These are phyloP conservation scores for Phytophthora ramorum DNA, from an alignment of 352 stramenopile species.

Conservation along the genomic window DNA sequence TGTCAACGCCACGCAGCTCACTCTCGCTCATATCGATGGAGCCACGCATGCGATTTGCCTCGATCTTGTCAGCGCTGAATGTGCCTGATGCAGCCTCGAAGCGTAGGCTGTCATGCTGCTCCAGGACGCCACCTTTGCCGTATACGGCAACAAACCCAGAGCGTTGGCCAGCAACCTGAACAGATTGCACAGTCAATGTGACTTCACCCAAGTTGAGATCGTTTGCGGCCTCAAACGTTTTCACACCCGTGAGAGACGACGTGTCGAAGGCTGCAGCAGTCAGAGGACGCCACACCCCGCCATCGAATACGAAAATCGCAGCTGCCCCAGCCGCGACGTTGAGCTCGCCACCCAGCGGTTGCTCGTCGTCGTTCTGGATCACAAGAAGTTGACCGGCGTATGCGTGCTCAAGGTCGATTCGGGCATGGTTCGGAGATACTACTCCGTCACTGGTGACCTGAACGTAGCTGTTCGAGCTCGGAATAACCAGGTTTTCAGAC, in stretches of 20 bases:
- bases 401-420: conserved; percentile 51
- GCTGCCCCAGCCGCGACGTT: conserved; percentile 55
- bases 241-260: conserved; percentile 62
- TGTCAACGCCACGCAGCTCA: conserved; percentile 70
- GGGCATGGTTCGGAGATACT: conserved; percentile 33
- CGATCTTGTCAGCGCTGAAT: conserved; percentile 53
- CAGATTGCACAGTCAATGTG: conserved; percentile 66
- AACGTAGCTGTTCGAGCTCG: conserved; percentile 74
- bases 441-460: conserved; percentile 65
- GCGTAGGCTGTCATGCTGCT: conserved; percentile 59
- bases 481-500: conserved; percentile 48
- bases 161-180: conserved; percentile 67
- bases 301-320: conserved; percentile 80
- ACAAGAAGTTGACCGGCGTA: conserved; percentile 72
- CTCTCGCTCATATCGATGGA: conserved; percentile 86
- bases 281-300: conserved; percentile 62
- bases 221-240: conserved; percentile 64
- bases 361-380: conserved; percentile 78
- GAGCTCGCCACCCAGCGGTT: conserved; percentile 55
- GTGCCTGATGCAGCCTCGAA: conserved; percentile 62
- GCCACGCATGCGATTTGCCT: conserved; percentile 56
- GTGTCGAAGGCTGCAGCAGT: conserved; percentile 74
- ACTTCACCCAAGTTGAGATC: conserved; percentile 81
- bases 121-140: conserved; percentile 71
- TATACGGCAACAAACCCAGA: conserved; percentile 72